Base-by-base conservation (phyloP, 495 filamentous ascomycete species). In the Lepraria neglecta region DNA sequence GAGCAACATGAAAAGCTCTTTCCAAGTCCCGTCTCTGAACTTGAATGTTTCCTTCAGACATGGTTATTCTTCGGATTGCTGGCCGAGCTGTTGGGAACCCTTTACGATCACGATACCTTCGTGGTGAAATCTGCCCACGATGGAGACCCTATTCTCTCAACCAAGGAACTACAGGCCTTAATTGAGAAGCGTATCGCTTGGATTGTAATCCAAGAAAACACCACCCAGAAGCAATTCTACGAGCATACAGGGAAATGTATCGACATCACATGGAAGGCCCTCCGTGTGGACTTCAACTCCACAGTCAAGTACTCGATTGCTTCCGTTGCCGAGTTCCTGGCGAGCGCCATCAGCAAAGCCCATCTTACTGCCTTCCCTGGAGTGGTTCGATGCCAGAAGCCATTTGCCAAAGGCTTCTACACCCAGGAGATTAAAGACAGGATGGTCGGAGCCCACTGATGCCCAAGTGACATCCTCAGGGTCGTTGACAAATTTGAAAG, bases 61-160 rank as follows among this genome's bases (percentile, higher is more conserved):
- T 61, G 59, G 50, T 15, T 61, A 11, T 56, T 56, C n/a, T 61
- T 56, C 19, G 51, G 59, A 4, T 28, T 61, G 21, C 40, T 61
- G 4, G 43, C 50, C 21, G 59, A 61, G 40, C 5, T 61, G 12
- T 38, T 61, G 4, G 59, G 43, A 11, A 30, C 3, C 7, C 51
- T 47, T 28, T 61, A 40, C 28, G 12, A 54, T 9, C 59, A 52
- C 19, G 40, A 14, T 3, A 24, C 4, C 42, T 58, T 58, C 6
- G 40, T 58, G 50, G 27, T 21, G 12, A 12, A 43, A 28, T 27
- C 50, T 5, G 6, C 3, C 17, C 7, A n/a, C 35, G 24, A 24
- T n/a, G 19, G 19, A 5, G n/a, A 19, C 17, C 51, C 0, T 0
- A 40, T 45, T 1, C 4, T 52, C 40, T 27, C 50, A 1, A 54